A percentile compares a stretch with the other conserved stretches of the same genome.
These are phyloP conservation scores for Xylariales sp. DNA, from an alignment of 2,329 filamentous ascomycete genomes.

Conservation along the genomic window DNA sequence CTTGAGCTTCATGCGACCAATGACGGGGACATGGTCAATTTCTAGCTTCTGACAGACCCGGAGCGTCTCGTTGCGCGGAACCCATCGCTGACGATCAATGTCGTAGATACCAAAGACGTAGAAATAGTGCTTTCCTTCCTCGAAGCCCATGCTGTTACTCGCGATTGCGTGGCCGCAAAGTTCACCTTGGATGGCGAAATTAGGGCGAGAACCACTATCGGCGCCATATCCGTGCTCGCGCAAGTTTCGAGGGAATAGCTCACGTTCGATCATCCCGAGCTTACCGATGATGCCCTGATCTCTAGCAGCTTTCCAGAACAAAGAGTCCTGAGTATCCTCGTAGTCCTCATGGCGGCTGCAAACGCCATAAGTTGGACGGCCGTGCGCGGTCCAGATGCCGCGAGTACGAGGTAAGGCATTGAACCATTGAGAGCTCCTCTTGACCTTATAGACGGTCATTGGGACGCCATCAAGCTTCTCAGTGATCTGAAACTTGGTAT, in stretches of 20 bases:
- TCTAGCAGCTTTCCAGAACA: conserved; percentile 21
- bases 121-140: conserved; percentile 16
- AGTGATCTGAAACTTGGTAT: conserved; percentile 23
- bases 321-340: conserved; percentile 10
- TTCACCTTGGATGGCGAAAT: conserved; percentile 26
- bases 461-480: conserved; percentile 29
- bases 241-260: too few relatives aligned
- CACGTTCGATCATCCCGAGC: conserved; percentile 14
- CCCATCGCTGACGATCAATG: conserved; percentile 13
- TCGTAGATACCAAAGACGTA: conserved; percentile 19
- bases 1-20: conserved; percentile 7
- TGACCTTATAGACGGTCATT: conserved; percentile 25
- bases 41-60: conserved; percentile 9
- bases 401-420: conserved; percentile 11
- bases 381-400: background rate
- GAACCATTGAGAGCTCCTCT: conserved; percentile 16
- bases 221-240: too few relatives aligned
- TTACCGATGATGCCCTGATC: conserved; percentile 17
- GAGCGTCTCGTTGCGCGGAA: conserved; percentile 1
- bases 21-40: conserved; percentile 13
- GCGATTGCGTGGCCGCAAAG: conserved; percentile 21
- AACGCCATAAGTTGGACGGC: conserved; percentile 15
- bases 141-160: conserved; percentile 23
- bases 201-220: conserved; percentile 7
- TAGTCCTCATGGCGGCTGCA: conserved; percentile 16